Base-by-base conservation (phyloP, 768 basidiomycete genomes). In the Daedalea quercina region DNA sequence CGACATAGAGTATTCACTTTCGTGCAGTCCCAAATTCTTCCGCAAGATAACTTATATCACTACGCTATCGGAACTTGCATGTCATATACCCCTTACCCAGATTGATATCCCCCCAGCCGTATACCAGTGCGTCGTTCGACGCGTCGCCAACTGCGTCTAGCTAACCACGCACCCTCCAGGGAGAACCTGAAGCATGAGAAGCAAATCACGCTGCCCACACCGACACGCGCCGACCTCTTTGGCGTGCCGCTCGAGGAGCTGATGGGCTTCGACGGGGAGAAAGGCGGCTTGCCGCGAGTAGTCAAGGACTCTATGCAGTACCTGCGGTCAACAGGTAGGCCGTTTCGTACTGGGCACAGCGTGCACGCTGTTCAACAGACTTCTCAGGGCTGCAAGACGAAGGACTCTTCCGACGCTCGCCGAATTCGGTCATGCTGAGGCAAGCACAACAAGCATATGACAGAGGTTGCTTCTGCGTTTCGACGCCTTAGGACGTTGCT, bases 381-480 rank as follows among this genome's bases (percentile, higher is more conserved):
- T 15, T 41, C 19, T 41, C 34, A 74, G 88, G 66, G 50, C 51
- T 93, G 69, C 70, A 80, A 22, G 81, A 87, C 28, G 87, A 89
- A 55, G 91, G 91, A 0, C 69, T 94, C 1, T 94, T 94, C 67
- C 76, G 91, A 51, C 77, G 89, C n/a, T 90, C 87, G 4, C 87
- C 90, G 1, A 81, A 76, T 50, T 85, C 87, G 9, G 75, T 73
- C 1, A 64, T 89, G 58, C 73, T 93, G 24, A 80, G 75, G 53
- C 82, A 89, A 54, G 89, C 84, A 11, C 82, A 87, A 60, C 85
- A 89, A 28, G 91, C 90, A 2, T 93, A 93, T 60, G 88, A 94
- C 63, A 72, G 91, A 68, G 90, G 89, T 82, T 25, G 61, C 24
- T 17, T 13, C 9, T 34, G 19, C 49, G 12, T 20, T 37, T 3